These are phyloP conservation scores for Fagopyrum esculentum DNA, from an alignment of 148 eudicot genomes.

Conservation along the genomic window DNA sequence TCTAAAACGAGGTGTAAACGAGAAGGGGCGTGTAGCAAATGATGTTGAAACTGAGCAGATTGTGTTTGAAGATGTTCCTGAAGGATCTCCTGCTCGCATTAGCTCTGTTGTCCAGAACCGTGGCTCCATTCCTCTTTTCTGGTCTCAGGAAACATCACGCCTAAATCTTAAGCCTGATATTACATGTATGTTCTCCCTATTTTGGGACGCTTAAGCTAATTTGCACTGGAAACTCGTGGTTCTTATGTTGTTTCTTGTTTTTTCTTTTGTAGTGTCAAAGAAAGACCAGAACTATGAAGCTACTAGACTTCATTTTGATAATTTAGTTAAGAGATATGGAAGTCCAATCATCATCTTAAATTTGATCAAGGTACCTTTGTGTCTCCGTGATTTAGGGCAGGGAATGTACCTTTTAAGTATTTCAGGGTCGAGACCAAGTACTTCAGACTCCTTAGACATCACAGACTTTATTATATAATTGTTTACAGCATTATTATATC, in stretches of 20 bases:
- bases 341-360: constrained; percentile 87
- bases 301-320: constrained; percentile 88
- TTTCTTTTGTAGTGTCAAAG: constrained; percentile 55
- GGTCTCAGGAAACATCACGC: constrained; percentile 98
- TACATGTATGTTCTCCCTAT: constrained; percentile 43
- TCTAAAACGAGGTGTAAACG: constrained; percentile 88
- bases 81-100: constrained; percentile 53
- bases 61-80: constrained; percentile 74
- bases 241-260: not conserved
- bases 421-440: not conserved
- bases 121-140: constrained; percentile 94
- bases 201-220: not conserved
- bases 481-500: not conserved
- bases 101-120: constrained; percentile 93
- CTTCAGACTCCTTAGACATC: not conserved
- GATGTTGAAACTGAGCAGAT: constrained; percentile 98
- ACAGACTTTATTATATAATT: not conserved
- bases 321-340: constrained; percentile 85
- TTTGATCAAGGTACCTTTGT: constrained; percentile 64
- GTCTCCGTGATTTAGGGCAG: not conserved
- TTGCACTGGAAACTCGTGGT: not conserved
- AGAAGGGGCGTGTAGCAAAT: constrained; percentile 87
- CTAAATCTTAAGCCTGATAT: constrained; percentile 88
- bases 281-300: constrained; percentile 79
- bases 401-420: not conserved